Base-by-base conservation (phyloP, 495 filamentous ascomycete genomes). In the Delitschia confertaspora region DNA sequence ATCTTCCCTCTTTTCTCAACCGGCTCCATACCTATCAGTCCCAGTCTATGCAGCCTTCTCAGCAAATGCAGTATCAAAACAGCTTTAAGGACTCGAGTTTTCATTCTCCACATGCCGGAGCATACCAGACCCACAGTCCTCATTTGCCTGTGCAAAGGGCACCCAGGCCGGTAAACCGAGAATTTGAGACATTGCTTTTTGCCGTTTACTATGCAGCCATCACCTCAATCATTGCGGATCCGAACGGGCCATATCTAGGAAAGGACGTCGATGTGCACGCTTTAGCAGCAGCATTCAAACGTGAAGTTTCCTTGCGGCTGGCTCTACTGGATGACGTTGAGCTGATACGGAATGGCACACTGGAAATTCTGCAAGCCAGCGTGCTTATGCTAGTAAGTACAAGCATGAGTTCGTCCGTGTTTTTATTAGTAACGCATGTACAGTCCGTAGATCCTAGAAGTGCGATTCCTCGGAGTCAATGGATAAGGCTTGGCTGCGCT, bases 141-240 rank as follows among this genome's bases (percentile, higher is more conserved):
- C 36, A 16, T 24, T 11, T 23, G 2, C 41, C 9, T 53, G 31
- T 38, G 33, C 16, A 25, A 11, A 42, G 5, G 35, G 10, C 2
- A 6, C 42, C 16, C 17, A 24, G 16, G 2, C 29, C 6, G 0
- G 6, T 16, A 10, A 16, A 6, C 6, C 30, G 7, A 6, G 27
- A 11, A 17, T 22, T 6, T 26, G 17, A 8, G 37, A 47, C 14
- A 6, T 19, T 0, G 8, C 34, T 16, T 53, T 53, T 19, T 23
- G 18, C 43, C 2, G 49, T 47, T 9, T 53, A 53, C 35, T 53
- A 47, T 37, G 49, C 49, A 13, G 42, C 43, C n/a, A 11, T 43
- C 4, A 14, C 40, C 14, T 42, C 49, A 4, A 33, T 53, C 9
- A 40, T 38, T 10, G 27, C 47, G 14, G 35, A 23, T 18, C 36